phyloP scores from a whole-genome alignment of 192 early-diverging fungal species.

The Coemansia sp. region DNA sequence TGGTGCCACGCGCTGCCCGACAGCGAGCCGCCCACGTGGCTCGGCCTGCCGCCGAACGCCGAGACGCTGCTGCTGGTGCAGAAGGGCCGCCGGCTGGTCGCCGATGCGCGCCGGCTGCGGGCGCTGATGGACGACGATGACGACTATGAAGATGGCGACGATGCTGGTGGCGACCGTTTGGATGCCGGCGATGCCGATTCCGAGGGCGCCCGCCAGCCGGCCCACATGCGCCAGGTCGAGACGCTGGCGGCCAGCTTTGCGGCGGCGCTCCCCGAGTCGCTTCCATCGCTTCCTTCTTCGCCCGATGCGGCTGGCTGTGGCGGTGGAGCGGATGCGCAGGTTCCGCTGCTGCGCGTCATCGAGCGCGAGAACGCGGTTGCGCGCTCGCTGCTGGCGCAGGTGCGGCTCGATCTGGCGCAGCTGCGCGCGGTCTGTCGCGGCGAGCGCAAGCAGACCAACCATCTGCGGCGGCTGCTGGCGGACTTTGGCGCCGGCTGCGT shows the following conservation, averaged over 20 bases:
- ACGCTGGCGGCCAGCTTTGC: slow-evolving; percentile 62
- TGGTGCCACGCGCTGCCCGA: slow-evolving; percentile 91
- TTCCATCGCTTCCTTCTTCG: slow-evolving; percentile 4
- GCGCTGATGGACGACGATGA: slow-evolving; percentile 75
- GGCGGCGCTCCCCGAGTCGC: slow-evolving; percentile 51
- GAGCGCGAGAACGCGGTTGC: slow-evolving; percentile 75
- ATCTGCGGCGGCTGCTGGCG: slow-evolving; percentile 69
- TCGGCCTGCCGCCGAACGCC: slow-evolving; percentile 91
- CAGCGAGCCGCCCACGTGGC: slow-evolving; percentile 94
- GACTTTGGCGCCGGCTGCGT: slow-evolving; percentile 71
- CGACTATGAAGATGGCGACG: background rate
- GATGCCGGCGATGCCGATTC: too few relatives aligned
- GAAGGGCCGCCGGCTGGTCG: slow-evolving; percentile 78
- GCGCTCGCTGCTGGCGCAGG: slow-evolving; percentile 56
- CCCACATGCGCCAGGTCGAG: slow-evolving; percentile 74
- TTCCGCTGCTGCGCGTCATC: slow-evolving; percentile 83
- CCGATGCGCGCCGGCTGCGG: slow-evolving; percentile 84
- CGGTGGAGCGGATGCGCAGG: slow-evolving; percentile 5
- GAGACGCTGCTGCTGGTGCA: slow-evolving; percentile 85
- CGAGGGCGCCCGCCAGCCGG: slow-evolving; percentile 32
- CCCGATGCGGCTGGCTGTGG: too few relatives aligned
- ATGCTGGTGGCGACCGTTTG: slow-evolving; percentile 14
- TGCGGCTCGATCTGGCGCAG: slow-evolving; percentile 69
- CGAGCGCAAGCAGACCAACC: slow-evolving; percentile 85
- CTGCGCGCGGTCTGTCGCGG: slow-evolving; percentile 72